phyloP scores from a whole-genome alignment of 2,329 filamentous ascomycete species.

The Rutstroemia sp. region DNA sequence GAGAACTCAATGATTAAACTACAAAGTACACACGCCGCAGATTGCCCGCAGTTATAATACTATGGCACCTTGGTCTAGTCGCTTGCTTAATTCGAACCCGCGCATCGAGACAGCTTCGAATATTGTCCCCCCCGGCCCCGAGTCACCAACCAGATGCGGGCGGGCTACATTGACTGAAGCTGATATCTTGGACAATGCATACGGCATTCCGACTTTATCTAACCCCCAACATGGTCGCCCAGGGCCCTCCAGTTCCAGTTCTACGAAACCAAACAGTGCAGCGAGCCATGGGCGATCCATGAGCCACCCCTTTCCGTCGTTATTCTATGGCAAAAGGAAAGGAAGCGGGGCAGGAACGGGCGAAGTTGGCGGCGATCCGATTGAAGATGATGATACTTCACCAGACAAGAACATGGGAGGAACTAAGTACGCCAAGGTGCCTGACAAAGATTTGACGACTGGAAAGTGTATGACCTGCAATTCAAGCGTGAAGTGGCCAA shows the following conservation, averaged over 20 bases:
- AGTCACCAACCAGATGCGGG: not conserved
- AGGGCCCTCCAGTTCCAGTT: conserved; percentile 9
- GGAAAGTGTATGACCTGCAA: conserved; percentile 84
- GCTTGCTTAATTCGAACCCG: conserved; percentile 24
- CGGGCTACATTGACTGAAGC: conserved; percentile 24
- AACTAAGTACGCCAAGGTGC: conserved; percentile 24
- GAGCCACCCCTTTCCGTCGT: conserved; percentile 71
- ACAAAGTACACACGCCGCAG: conserved; percentile 6
- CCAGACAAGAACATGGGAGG: conserved; percentile 24
- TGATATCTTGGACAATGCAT: conserved; percentile 28
- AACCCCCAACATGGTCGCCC: not conserved
- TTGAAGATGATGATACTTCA: not conserved
- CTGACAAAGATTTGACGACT: conserved; percentile 53
- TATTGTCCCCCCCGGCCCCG: not conserved
- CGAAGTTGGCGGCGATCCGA: not conserved
- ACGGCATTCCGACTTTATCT: conserved; percentile 24
- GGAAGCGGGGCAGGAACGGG: conserved; percentile 28
- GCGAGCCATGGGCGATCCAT: conserved; percentile 42
- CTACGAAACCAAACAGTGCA: conserved; percentile 8
- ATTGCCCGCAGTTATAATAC: conserved; percentile 9
- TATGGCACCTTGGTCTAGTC: conserved; percentile 29
- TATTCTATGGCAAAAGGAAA: conserved; percentile 58
- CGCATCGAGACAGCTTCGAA: conserved; percentile 17
- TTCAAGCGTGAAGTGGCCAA: conserved; percentile 72
- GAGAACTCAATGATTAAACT: conserved; percentile 3